These are phyloP conservation scores for Sinapis alba DNA, from an alignment of 441 rosid species.

Conservation along the genomic window DNA sequence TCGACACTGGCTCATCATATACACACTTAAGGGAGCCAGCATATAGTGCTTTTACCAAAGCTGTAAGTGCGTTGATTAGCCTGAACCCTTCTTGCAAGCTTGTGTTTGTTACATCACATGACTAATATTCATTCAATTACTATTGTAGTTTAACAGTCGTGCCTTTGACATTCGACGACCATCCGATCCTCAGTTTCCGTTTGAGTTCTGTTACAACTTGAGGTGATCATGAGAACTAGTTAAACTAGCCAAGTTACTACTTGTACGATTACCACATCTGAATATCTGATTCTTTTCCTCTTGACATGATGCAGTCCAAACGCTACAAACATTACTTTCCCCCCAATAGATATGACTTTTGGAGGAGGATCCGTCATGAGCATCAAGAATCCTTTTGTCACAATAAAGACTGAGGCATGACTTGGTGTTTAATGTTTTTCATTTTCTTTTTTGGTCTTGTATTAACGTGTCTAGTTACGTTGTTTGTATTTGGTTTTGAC, in stretches of 20 bases:
- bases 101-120: constrained; percentile 3
- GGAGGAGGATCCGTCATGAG: constrained; percentile 54
- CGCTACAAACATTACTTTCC: constrained; percentile 33
- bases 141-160: background rate
- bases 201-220: background rate
- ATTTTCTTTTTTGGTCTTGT: background rate
- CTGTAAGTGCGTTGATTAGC: background rate
- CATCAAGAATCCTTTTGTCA: constrained; percentile 49
- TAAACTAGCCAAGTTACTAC: background rate
- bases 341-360: constrained; percentile 59
- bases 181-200: background rate
- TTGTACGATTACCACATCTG: background rate
- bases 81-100: background rate
- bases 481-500: constrained; percentile 25
- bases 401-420: constrained; percentile 37
- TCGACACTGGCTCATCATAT: background rate
- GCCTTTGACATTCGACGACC: background rate
- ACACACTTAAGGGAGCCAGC: background rate
- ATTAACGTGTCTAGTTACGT: background rate
- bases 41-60: background rate
- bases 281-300: constrained; percentile 15
- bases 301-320: constrained; percentile 58
- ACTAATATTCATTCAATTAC: background rate
- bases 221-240: background rate
- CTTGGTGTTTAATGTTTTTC: background rate